Conservation (phyloP, 768 basidiomycete genomes). For the Macrolepiota fuliginosa region DNA sequence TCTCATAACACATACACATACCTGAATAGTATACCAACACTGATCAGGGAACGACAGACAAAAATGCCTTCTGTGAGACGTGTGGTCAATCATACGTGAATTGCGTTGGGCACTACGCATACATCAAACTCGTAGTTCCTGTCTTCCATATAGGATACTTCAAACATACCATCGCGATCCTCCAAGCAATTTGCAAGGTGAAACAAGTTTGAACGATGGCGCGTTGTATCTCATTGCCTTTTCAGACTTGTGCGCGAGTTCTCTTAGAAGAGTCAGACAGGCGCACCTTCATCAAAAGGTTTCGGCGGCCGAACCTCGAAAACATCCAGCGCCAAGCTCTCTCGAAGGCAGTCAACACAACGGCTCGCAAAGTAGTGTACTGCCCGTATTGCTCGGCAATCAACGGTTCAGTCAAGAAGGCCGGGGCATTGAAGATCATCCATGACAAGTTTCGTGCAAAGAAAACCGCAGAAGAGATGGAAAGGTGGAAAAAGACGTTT, state of each 20-base stretch:
- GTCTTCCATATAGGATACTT: conserved; percentile 99
- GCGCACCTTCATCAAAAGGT: conserved; percentile 80
- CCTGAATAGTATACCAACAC: background rate
- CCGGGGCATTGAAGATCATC: conserved; percentile 90
- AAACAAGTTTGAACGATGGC: conserved; percentile 13
- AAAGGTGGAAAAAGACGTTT: conserved; percentile 84
- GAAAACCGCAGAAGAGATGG: conserved; percentile 87
- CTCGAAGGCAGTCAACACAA: conserved; percentile 80
- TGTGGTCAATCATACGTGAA: conserved; percentile 90
- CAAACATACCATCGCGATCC: conserved; percentile 88
- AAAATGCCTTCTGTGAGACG: conserved; percentile 89
- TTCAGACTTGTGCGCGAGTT: conserved; percentile 86
- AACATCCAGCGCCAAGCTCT: conserved; percentile 85
- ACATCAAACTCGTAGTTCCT: conserved; percentile 94
- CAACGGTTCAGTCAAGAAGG: conserved; percentile 97
- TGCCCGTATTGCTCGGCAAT: conserved; percentile 93
- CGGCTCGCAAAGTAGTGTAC: conserved; percentile 86
- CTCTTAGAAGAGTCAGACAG: conserved; percentile 87
- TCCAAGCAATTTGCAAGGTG: conserved; percentile 98
- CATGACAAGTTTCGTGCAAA: conserved; percentile 97
- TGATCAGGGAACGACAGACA: conserved; percentile 88
- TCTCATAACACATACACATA: background rate
- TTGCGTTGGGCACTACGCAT: conserved; percentile 98
- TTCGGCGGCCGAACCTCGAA: conserved; percentile 87
- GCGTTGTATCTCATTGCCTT: background rate